These are phyloP conservation scores for Pseudogymnoascus verrucosus DNA, from an alignment of 2,329 filamentous ascomycete species.

Conservation along the genomic window DNA sequence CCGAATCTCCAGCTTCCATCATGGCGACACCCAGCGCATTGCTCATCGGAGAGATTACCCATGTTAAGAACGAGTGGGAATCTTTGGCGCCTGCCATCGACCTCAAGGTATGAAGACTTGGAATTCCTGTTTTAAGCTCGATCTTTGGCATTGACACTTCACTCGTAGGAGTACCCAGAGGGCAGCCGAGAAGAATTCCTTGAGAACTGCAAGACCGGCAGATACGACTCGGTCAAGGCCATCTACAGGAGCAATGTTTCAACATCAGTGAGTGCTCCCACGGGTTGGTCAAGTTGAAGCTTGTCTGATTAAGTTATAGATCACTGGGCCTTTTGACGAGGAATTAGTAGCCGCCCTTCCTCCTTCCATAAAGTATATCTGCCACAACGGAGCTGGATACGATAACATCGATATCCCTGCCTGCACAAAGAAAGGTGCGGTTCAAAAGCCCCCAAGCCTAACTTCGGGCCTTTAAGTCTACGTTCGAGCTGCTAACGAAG, in stretches of 20 bases:
- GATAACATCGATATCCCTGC: conserved; percentile 67
- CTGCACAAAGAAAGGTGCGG: conserved; percentile 47
- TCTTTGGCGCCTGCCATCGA: conserved; percentile 8
- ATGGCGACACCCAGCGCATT: conserved; percentile 12
- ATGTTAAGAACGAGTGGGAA: conserved; percentile 23
- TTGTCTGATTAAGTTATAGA: conserved; percentile 12
- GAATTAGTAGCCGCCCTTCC: conserved; percentile 55
- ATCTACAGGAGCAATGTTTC: conserved; percentile 66
- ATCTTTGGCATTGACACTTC: background rate
- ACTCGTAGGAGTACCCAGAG: conserved; percentile 27
- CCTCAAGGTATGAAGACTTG: conserved; percentile 6
- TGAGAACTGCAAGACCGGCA: conserved; percentile 54
- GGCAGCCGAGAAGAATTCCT: conserved; percentile 59
- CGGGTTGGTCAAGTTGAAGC: background rate
- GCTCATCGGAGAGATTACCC: conserved; percentile 21
- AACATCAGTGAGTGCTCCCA: conserved; percentile 32
- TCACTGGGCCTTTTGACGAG: conserved; percentile 62
- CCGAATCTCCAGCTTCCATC: background rate
- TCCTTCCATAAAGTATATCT: conserved; percentile 44
- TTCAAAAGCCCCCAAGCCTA: conserved; percentile 38
- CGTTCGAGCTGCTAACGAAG: background rate
- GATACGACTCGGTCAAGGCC: conserved; percentile 54
- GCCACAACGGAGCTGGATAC: conserved; percentile 66
- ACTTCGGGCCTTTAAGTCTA: background rate
- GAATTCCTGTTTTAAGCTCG: background rate